These are phyloP conservation scores for Diacronema lutheri DNA, from an alignment of 78 protist species.

Conservation along the genomic window DNA sequence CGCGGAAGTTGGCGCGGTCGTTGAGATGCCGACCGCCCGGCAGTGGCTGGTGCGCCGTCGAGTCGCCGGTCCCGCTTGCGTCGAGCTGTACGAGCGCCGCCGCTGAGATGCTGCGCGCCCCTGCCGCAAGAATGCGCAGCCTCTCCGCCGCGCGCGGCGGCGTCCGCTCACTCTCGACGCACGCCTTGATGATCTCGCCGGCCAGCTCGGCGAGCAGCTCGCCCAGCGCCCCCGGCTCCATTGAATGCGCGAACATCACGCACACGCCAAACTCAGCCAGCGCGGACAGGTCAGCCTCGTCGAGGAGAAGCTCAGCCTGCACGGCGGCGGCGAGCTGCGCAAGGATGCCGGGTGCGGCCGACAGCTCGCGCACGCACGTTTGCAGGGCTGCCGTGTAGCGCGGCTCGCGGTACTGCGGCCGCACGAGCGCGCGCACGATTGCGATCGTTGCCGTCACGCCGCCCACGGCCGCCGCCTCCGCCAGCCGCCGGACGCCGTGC, in stretches of 20 bases:
- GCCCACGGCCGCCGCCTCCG: background rate
- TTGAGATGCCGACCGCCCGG: constrained; percentile 28
- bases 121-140: no score
- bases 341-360: background rate
- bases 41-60: background rate
- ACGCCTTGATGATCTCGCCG: background rate
- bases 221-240: background rate
- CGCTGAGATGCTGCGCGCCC: background rate
- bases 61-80: background rate
- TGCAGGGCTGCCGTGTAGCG: background rate
- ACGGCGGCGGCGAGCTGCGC: background rate
- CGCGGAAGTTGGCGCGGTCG: constrained; percentile 16
- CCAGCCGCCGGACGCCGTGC: background rate
- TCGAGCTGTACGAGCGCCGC: background rate
- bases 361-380: background rate
- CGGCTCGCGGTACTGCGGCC: background rate
- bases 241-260: background rate
- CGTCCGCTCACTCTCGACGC: background rate
- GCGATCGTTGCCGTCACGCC: background rate
- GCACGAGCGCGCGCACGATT: constrained; percentile 3
- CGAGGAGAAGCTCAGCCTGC: background rate
- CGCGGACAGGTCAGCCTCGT: background rate
- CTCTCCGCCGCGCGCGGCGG: background rate
- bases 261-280: background rate
- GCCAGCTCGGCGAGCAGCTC: background rate